Evolutionary conservation across 441 rosid species (phyloP).

Genomic region (Theobroma grandiflorum): DNA sequence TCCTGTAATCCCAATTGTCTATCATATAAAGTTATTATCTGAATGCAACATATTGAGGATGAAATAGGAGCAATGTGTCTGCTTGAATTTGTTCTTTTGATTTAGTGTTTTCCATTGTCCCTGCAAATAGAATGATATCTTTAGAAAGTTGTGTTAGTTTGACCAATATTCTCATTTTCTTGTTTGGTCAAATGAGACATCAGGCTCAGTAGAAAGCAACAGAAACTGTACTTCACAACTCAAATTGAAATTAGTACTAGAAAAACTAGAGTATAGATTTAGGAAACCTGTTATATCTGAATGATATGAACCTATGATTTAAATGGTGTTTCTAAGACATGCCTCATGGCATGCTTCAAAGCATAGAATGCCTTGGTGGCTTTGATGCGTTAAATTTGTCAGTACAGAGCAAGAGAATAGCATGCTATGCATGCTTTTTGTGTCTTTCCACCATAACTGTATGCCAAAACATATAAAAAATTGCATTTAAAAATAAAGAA

Average conservation of each 20-base stretch:
- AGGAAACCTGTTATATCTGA: neutral
- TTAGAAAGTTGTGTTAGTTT: neutral
- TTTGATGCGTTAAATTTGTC: too few species aligned
- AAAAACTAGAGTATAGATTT: neutral
- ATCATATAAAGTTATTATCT: constrained; percentile 8
- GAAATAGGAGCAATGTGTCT: neutral
- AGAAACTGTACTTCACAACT: neutral
- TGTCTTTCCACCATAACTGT: too few species aligned
- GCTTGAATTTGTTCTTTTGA: neutral
- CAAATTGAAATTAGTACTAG: neutral
- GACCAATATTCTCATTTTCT: neutral
- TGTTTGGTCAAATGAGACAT: neutral
- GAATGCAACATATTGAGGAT: neutral
- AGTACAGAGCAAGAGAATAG: too few species aligned
- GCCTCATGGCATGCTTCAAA: too few species aligned
- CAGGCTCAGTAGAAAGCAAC: neutral
- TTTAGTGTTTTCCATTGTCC: neutral
- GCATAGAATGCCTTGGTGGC: too few species aligned
- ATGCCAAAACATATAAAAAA: too few species aligned
- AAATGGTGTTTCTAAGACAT: too few species aligned
- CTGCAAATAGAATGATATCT: too few species aligned
- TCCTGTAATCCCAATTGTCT: constrained; percentile 9
- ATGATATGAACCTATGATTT: too few species aligned
- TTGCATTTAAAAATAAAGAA: too few species aligned
- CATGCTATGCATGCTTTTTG: too few species aligned